Base-by-base conservation (phyloP, 305 asterid species). In the Fraxinus sp. region DNA sequence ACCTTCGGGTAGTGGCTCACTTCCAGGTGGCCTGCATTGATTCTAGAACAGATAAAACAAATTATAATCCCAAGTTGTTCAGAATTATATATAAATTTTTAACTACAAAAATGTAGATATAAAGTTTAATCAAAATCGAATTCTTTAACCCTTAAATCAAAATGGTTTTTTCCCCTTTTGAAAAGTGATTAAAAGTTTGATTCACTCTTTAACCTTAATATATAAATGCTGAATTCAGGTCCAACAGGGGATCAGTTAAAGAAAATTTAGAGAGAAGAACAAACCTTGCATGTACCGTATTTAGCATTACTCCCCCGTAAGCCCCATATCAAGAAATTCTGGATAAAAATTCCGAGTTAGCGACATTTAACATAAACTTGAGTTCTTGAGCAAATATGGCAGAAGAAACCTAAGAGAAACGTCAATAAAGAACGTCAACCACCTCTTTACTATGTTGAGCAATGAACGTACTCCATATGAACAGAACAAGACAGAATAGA, bases 1-100 rank as follows among this genome's bases (percentile, higher is more conserved):
- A 55, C 98, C 95, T 86, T 84, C 73, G n/a, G 98, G 98, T 77
- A 95, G 83, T 22, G 88, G 30, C 89, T 90, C 92, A 46, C 92
- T 93, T 85, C 97, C 98, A 79, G 86, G 86, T 84, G 92, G 92
- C 85, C 91, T 93, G 89, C 93, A 86, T 81, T 70, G 81, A 75
- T 81, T 87, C 98, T 92, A 93, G 78, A 84, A 84, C 77, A 78
- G 74, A 87, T 36, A 83, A 84, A 81, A 88, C 64, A 80, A 71
- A 77, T 86, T 82, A 83, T 64, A 55, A 30, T 30, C 41, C 62
- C 16, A 81, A 49, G 14, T 52, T 79, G 49, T 46, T 46, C 18
- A 46, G 6, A 0, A 13, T 3, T 46, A 46, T 46, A 46, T 46
- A 46, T 46, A 46, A 46, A 46, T 46, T 13, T 13, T 10, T 16